phyloP scores from a whole-genome alignment of 208 protist species.

The Leishmania lainsoni region DNA sequence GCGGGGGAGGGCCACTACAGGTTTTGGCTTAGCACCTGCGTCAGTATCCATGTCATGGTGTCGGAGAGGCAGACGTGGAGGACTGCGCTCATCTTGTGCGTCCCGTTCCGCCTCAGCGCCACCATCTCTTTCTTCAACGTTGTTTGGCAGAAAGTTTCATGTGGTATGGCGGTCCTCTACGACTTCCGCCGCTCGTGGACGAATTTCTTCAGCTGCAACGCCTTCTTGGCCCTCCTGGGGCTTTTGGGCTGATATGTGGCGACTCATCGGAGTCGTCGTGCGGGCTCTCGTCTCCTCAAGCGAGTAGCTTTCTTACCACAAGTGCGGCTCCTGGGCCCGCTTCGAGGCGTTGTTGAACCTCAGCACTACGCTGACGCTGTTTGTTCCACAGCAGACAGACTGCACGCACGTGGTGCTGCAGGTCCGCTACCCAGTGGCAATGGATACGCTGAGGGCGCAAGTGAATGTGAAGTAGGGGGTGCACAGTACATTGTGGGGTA shows the following conservation, averaged over 20 bases:
- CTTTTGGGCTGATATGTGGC: constrained; percentile 56
- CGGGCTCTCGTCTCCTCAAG: constrained; percentile 67
- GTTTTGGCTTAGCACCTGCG: constrained; percentile 84
- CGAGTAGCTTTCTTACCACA: constrained; percentile 67
- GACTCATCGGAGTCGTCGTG: constrained; percentile 42
- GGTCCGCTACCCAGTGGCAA: constrained; percentile 52
- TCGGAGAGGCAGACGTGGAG: constrained; percentile 81
- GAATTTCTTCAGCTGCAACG: constrained; percentile 48
- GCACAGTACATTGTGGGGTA: constrained; percentile 62
- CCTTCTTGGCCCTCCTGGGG: constrained; percentile 50
- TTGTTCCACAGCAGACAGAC: constrained; percentile 74
- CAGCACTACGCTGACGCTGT: constrained; percentile 55
- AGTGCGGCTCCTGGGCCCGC: constrained; percentile 56
- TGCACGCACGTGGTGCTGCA: constrained; percentile 58
- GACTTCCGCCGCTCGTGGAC: constrained; percentile 23
- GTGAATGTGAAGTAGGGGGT: constrained; percentile 57
- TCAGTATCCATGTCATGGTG: constrained; percentile 63
- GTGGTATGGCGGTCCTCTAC: constrained; percentile 53
- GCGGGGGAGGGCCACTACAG: constrained; percentile 58
- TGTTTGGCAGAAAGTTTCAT: constrained; percentile 58
- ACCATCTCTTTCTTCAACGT: constrained; percentile 60
- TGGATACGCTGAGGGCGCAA: constrained; percentile 32
- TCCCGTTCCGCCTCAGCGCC: constrained; percentile 54
- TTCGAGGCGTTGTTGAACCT: constrained; percentile 37
- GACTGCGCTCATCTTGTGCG: constrained; percentile 51